Conservation (phyloP, 305 asterid species). For the Petunia hybrid region DNA sequence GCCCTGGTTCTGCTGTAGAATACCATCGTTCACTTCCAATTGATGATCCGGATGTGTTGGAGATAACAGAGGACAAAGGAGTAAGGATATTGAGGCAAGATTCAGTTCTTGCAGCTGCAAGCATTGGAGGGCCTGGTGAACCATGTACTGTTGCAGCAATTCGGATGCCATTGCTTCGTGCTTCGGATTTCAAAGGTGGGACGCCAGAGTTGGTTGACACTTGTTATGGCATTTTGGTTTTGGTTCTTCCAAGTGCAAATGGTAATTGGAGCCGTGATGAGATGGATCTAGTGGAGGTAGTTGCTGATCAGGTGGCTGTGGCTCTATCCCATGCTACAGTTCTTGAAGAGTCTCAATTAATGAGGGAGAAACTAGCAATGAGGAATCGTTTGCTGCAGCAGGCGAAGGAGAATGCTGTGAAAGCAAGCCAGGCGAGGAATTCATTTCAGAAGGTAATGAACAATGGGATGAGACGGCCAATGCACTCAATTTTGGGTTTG, state of each 20-base stretch:
- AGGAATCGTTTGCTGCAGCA: conserved; percentile 46
- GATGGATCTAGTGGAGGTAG: conserved; percentile 58
- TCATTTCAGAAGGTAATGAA: conserved; percentile 55
- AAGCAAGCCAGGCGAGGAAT: conserved; percentile 54
- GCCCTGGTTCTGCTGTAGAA: conserved; percentile 36
- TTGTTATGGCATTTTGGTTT: conserved; percentile 48
- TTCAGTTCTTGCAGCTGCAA: conserved; percentile 47
- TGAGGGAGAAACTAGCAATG: conserved; percentile 50
- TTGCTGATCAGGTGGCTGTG: conserved; percentile 61
- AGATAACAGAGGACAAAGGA: conserved; percentile 43
- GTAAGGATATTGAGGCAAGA: conserved; percentile 49
- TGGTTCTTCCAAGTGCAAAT: conserved; percentile 46
- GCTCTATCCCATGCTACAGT: conserved; percentile 57
- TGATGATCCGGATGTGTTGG: conserved; percentile 50
- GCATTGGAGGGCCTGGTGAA: conserved; percentile 44
- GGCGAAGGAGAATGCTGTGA: conserved; percentile 51
- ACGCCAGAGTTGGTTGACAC: conserved; percentile 48
- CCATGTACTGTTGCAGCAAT: conserved; percentile 50
- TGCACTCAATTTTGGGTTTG: conserved; percentile 52
- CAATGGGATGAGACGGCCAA: conserved; percentile 55
- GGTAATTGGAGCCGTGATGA: conserved; percentile 44
- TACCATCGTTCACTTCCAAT: conserved; percentile 39
- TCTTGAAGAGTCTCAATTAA: conserved; percentile 53
- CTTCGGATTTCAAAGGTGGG: conserved; percentile 54
- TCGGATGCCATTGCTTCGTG: conserved; percentile 51